Base-by-base conservation (phyloP, 805 yeast genomes). In the Scheffersomyces stipitis region DNA sequence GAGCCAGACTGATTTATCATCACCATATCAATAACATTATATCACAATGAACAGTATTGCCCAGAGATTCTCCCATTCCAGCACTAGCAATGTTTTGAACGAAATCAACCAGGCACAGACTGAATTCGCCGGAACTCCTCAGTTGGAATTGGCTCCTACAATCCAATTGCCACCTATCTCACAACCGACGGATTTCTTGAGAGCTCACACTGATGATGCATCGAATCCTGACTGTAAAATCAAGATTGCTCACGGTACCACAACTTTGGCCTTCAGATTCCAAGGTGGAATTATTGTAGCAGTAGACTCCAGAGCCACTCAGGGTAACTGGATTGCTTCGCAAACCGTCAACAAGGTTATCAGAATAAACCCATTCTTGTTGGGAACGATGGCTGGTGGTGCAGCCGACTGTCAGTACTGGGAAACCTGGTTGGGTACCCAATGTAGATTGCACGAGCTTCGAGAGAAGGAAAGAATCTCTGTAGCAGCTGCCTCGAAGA, bases 381-480 rank as follows among this genome's bases (percentile, higher is more conserved):
- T 93, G 52, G 99, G 99, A 48, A 93, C 99, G 15, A 82, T 93
- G 96, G 99, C 99, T 23, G 99, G 99, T 68, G 98, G 98, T 71
- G 99, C 99, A 33, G 98, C 98, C 22, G 99, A 93, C 68, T 93
- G 99, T 74, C 99, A 93, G 64, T 93, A 75, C 66, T 93, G 99
- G 99, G 98, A 93, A 69, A 87, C 97, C 26, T 93, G 98, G 98
- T 76, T 93, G 42, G 99, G 99, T 45, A 73, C 96, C 13, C 97
- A 93, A 67, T 91, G 98, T 71, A 75, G 99, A 56, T 68, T 93
- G 54, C 95, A 90, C 63, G 99, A 93, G 64, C 75, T 93, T 55
- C 79, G 96, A 59, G 93, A 91, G 62, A 90, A 91, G 66, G 91
- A 89, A 66, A 79, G 99, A 53, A 93, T 93, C 48, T 80, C 93